Base-by-base conservation (phyloP, 2,329 filamentous ascomycete genomes). In the Aspergillus novoparasiticus region DNA sequence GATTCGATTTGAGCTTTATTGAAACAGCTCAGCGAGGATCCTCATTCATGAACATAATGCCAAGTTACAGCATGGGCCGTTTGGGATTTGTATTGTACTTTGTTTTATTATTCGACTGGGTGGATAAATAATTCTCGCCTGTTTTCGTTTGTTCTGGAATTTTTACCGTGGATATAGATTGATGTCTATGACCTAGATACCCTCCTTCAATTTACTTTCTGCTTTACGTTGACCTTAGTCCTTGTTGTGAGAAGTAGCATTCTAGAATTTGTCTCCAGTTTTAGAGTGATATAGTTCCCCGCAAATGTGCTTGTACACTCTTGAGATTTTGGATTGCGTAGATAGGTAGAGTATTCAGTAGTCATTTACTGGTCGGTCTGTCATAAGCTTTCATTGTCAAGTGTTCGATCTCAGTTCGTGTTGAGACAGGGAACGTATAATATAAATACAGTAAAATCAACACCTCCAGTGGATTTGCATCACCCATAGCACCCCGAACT, bases 141-240 rank as follows among this genome's bases (percentile, higher is more conserved):
- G 46, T 45, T 26, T 43, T 36, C 16, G 45, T 41, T 50, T 19
- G 36, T 30, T 41, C n/a, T 55, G 30, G 32, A 21, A 26, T 16
- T 60, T 60, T 63, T 59, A 57, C 34, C 30, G n/a, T 48, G 63
- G 51, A 65, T 65, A 61, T 69, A 62, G 58, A 69, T 68, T 63
- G 62, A 62, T 48, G 57, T 60, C 65, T 64, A 63, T 56, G 63
- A 64, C 62, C 61, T 65, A 62, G 64, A 68, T 69, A 69, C 67
- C 67, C 67, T 68, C 60, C 56, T 58, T 67, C 46, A 56, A 62
- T 59, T 50, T 45, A 28, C 41, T 32, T 53, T 32, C 28, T 32
- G 2, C 45, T 43, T 58, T 36, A 46, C 30, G 43, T 51, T 53
- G n/a, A 39, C 36, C 23, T 39, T 21, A 51, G 10, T 12, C 28